Conservation (phyloP, 2,329 filamentous ascomycete species). For the Colletotrichum camelliae region DNA sequence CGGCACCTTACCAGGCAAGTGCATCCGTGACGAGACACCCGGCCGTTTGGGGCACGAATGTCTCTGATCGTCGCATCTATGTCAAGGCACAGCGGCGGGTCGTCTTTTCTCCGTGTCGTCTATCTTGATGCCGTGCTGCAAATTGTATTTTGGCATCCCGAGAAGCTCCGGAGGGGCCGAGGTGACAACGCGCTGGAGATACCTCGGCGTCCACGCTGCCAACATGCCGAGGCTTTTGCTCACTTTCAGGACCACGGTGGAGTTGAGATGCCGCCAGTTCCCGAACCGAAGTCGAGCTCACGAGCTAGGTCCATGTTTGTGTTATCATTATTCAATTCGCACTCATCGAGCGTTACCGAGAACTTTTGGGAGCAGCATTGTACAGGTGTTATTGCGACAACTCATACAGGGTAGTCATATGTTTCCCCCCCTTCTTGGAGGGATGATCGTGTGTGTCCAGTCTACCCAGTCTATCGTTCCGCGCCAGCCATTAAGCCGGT, state of each 20-base stretch:
- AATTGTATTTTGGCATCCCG: neutral
- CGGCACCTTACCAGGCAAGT: neutral
- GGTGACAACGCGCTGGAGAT: neutral
- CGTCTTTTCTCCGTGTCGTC: too few relatives aligned
- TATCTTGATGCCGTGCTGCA: too few relatives aligned
- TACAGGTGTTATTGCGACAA: conserved; percentile 23
- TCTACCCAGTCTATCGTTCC: conserved; percentile 20
- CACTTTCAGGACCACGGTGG: neutral
- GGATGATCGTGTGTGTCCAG: conserved; percentile 9
- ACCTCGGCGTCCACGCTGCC: neutral
- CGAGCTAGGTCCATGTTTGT: neutral
- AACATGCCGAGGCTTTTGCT: neutral
- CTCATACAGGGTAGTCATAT: conserved; percentile 16
- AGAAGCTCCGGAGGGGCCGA: neutral
- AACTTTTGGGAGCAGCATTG: conserved; percentile 10
- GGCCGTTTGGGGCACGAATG: accelerated
- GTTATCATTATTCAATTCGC: conserved; percentile 10
- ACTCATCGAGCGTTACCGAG: neutral
- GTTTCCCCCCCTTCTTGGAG: neutral
- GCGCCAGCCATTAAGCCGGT: conserved; percentile 21
- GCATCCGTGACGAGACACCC: neutral
- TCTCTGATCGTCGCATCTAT: neutral
- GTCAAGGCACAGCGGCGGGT: neutral
- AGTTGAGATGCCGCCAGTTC: neutral
- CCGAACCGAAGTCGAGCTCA: neutral